phyloP scores from a whole-genome alignment of 2,329 filamentous ascomycete species.

The Zymoseptoria passerinii region DNA sequence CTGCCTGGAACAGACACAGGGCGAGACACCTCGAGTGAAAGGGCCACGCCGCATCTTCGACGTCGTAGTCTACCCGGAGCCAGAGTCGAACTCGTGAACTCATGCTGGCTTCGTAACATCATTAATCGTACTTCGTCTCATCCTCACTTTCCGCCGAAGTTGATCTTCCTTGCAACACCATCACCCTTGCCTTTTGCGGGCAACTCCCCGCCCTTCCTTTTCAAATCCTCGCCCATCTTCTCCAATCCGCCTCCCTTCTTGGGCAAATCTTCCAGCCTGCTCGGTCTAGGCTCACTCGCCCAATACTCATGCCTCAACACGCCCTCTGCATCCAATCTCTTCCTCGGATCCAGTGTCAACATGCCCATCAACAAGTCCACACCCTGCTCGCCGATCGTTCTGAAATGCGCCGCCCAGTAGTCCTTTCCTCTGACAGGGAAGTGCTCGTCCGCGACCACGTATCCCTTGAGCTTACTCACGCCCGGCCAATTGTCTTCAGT shows the following conservation, averaged over 20 bases:
- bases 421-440: slow-evolving; percentile 55
- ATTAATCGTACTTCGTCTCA: background rate
- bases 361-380: slow-evolving; percentile 84
- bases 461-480: slow-evolving; percentile 70
- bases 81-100: too few relatives aligned
- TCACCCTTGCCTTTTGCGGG: slow-evolving; percentile 57
- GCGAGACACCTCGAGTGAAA: too few relatives aligned
- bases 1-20: too few relatives aligned
- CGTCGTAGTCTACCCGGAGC: too few relatives aligned
- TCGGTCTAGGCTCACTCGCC: slow-evolving; percentile 73
- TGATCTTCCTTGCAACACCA: slow-evolving; percentile 74
- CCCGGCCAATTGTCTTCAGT: slow-evolving; percentile 95
- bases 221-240: slow-evolving; percentile 74
- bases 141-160: slow-evolving; percentile 52
- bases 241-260: slow-evolving; percentile 64
- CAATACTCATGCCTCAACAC: slow-evolving; percentile 82
- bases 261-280: slow-evolving; percentile 71
- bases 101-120: background rate
- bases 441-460: slow-evolving; percentile 60
- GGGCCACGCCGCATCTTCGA: too few relatives aligned
- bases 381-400: slow-evolving; percentile 69
- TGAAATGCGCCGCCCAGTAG: slow-evolving; percentile 69
- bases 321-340: slow-evolving; percentile 66
- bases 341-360: slow-evolving; percentile 76
- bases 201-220: slow-evolving; percentile 63